Conservation (phyloP, 345 rosid species). For the Lenwebbia sp. region DNA sequence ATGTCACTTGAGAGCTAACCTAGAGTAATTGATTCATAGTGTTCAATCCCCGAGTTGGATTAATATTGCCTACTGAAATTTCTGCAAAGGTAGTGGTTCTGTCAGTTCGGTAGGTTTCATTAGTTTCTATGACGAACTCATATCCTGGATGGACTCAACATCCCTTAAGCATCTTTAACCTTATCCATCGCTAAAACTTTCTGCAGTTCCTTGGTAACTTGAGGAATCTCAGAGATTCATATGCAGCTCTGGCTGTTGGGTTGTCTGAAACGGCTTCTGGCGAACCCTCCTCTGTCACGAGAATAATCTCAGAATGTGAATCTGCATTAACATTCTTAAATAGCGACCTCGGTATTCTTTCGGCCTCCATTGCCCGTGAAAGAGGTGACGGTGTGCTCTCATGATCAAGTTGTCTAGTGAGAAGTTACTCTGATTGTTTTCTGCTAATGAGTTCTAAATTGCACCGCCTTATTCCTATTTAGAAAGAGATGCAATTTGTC, state of each 20-base stretch:
- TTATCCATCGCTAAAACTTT: not conserved
- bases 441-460: not conserved
- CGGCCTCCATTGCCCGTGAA: slow-evolving; percentile 78
- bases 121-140: not conserved
- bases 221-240: slow-evolving; percentile 93
- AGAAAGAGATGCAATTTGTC: not conserved
- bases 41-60: not conserved
- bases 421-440: not conserved
- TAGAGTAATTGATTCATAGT: not conserved
- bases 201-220: slow-evolving; percentile 85
- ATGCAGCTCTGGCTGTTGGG: slow-evolving; percentile 88
- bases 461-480: not conserved
- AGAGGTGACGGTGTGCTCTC: slow-evolving; percentile 30
- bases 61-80: not conserved
- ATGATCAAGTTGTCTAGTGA: not conserved
- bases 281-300: slow-evolving; percentile 79
- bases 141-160: not conserved
- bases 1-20: not conserved
- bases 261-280: slow-evolving; percentile 74
- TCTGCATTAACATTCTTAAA: slow-evolving; percentile 77
- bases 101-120: not conserved
- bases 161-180: not conserved
- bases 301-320: slow-evolving; percentile 89
- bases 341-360: slow-evolving; percentile 81
- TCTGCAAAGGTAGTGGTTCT: not conserved